Percentiles rank a stretch among this genome's conserved stretches.
Evolutionary conservation across 208 protist genomes (phyloP).

Genomic region (Blechomonas ayalai): DNA sequence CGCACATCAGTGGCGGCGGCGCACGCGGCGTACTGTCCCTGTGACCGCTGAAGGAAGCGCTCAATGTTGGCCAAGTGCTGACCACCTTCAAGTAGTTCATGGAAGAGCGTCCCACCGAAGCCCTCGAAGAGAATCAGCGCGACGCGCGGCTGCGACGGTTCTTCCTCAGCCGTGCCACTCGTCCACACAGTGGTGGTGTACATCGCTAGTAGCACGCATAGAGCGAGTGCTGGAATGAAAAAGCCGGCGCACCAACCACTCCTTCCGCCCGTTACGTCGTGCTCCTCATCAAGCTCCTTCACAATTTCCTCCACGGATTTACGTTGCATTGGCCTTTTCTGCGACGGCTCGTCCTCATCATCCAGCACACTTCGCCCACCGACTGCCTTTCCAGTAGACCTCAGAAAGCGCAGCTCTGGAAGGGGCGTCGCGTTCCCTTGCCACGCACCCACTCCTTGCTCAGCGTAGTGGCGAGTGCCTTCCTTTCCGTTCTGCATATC

Average conservation of each 20-base stretch:
- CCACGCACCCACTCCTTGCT: too few species aligned
- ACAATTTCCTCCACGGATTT: slow-evolving; percentile 63
- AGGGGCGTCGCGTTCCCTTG: too few species aligned
- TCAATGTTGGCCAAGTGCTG: slow-evolving; percentile 57
- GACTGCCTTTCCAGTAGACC: neutral
- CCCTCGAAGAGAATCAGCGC: slow-evolving; percentile 65
- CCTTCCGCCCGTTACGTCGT: slow-evolving; percentile 25
- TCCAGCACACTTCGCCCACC: slow-evolving; percentile 1
- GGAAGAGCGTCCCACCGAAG: slow-evolving; percentile 45
- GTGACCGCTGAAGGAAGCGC: slow-evolving; percentile 17
- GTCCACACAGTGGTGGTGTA: slow-evolving; percentile 24
- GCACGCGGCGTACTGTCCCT: slow-evolving; percentile 37
- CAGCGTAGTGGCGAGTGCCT: too few species aligned
- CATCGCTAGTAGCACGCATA: slow-evolving; percentile 21
- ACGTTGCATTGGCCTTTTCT: neutral
- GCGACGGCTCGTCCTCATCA: slow-evolving; percentile 2
- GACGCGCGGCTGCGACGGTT: slow-evolving; percentile 31
- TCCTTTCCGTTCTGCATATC: neutral
- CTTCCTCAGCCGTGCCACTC: slow-evolving; percentile 27
- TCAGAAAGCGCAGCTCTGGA: too few species aligned
- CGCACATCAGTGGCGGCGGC: slow-evolving; percentile 15
- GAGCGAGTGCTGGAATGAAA: slow-evolving; percentile 44
- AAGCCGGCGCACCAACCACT: slow-evolving; percentile 63
- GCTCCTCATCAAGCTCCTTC: slow-evolving; percentile 33
- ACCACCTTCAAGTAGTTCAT: slow-evolving; percentile 25